Base-by-base conservation (phyloP, 2,329 filamentous ascomycete species). In the Leptosphaerulina australis region DNA sequence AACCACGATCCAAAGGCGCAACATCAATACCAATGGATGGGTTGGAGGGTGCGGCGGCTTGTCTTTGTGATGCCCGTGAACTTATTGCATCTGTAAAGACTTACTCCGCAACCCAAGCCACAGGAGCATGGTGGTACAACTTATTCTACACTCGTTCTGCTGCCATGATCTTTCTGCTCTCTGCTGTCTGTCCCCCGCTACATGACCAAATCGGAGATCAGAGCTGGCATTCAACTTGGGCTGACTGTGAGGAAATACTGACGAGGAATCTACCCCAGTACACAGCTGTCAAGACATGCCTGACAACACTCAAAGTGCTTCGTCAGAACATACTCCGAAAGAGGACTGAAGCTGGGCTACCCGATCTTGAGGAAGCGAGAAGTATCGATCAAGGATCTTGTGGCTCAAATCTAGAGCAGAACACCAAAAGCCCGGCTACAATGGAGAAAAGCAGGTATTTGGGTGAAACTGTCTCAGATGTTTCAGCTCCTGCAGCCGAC, bases 101-200 rank as follows among this genome's bases (percentile, higher is more conserved):
- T 8, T 50, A 54, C 21, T 50, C 51, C 0, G 29, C 46, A 2
- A 50, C 46, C 0, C 35, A 43, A 8, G 40, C 36, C 10, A 54
- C 51, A 3, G 51, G 51, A 7, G 51, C 51, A 1, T 54, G 46
- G 45, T 54, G 51, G 51, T 54, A 54, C 33, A 54, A 54, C 31
- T 36, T 54, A 14, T 54, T 54, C 26, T 54, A 54, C 29, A 54
- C 37, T 9, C 38, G 51, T 8, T 28, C 46, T 9, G 51, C 51
- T 2, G 51, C 35, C 1, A 54, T 50, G 51, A 41, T 54, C 3
- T 20, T 54, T 15, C 17, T 54, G n/a, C 17, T 54, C 3, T 31
- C 45, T 17, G 40, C 29, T 2, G 14, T 50, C n/a, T 45, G 35
- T 10, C 40, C 45, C 10, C 34, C 49, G 2, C 30, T 53, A 7